Evolutionary conservation across 108 stramenopile species (phyloP), one percentile per base, ranked within the genome.

Genomic region (Phaeodactylum tricornutum): DNA sequence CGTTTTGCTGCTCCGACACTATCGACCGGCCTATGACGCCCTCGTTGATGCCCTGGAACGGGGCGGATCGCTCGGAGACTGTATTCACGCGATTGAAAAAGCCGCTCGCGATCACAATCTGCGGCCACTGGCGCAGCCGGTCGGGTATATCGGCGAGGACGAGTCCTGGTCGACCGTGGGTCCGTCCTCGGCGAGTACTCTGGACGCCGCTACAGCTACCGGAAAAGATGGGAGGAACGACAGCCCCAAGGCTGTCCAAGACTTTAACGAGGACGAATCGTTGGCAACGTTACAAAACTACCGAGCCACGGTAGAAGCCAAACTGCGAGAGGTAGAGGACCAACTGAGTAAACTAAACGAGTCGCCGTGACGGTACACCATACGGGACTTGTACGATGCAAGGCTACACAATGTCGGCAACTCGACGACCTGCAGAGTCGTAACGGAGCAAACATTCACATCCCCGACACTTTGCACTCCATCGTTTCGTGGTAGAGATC

Each of bases 11-110:
- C 30, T 93, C 25, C 70, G 64, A 41, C 74, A 84, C 37, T 87
- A 89, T 66, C 74, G 77, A 35, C 70, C 77, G 29, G 72, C 72
- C 31, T 93, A 86, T 50, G 87, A 87, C 46, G 84, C 84, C 8
- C 42, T 93, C 33, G 92, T 88, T 4, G 80, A 84, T 53, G 76
- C 83, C 6, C 53, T 93, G 34, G 84, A 87, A 35, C 55, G 74
- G 16, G 81, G 81, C 33, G 87, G 83, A 5, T 52, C 77, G 20
- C 51, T 90, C 0, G 87, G 87, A 4, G 70, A 79, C 17, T 90
- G 87, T 42, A 72, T 90, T 21, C 82, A 78, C 50, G 87, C 87
- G 2, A 90, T 90, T 47, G 87, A 90, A 58, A 74, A 82, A 33
- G 83, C 87, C 7, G 83, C 71, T 16, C 51, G 60, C 1, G 60